Evolutionary conservation across 768 basidiomycete species (phyloP), one percentile per base, ranked within the genome.

Genomic region (Tephrocybe sp.): DNA sequence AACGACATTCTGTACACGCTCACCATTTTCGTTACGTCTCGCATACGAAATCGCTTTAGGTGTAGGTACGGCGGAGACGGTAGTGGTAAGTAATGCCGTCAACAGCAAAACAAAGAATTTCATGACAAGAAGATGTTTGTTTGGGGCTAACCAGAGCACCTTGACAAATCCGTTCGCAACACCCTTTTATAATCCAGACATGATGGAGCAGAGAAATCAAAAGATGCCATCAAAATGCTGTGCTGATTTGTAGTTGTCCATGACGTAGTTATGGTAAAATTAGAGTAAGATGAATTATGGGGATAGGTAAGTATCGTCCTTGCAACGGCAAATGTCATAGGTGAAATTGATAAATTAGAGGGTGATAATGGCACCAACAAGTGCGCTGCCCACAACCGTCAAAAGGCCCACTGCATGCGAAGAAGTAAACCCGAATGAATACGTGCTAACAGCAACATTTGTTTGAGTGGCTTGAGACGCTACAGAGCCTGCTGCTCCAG

Each of bases 321-420:
- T n/a, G n/a, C n/a, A n/a, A n/a, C n/a, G 5, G 28, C 28, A 30
- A 30, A 5, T 11, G 28, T 30, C 6, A 30, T 30, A 30, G 11
- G 28, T 30, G 28, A 11, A 30, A 11, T 30, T 30, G 28, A 5
- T 5, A 30, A 28, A 43, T 66, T 60, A 77, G 20, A 73, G 45
- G 23, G 68, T 68, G 39, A 76, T 66, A 17, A 66, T 59, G 14
- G 75, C 75, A 24, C 77, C 77, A 30, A 73, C 46, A 17, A 77
- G 53, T 2, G 73, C 67, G 57, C 76, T 71, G 37, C 68, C 50
- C 34, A 77, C 51, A 46, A 77, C 66, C 18, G 74, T 70, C 3
- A 64, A 55, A 33, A 73, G 54, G 44, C 70, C 71, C 33, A 70
- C 55, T 18, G 67, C 51, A 11, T 71, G 60, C 3, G 68, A 65